Conservation (phyloP, 2,329 filamentous ascomycete genomes). For the Thelonectria discophora region DNA sequence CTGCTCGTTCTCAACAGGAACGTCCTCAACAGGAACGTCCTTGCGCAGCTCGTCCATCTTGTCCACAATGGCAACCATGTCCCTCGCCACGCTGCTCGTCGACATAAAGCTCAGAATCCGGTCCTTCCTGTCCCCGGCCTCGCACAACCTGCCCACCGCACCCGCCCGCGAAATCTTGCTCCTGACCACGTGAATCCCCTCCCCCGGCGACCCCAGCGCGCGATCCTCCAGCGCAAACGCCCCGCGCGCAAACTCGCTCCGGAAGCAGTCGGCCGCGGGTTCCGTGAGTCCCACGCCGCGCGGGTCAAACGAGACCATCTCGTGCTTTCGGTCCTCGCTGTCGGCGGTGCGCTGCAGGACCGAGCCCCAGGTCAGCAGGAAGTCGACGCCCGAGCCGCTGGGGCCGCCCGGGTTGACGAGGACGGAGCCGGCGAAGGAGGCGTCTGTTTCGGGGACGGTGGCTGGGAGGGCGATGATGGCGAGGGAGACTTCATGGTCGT, state of each 20-base stretch:
- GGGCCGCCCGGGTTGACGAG: constrained; percentile 58
- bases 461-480: constrained; percentile 55
- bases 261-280: constrained; percentile 52
- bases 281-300: constrained; percentile 51
- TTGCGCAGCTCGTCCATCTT: constrained; percentile 47
- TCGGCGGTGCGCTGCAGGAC: constrained; percentile 44
- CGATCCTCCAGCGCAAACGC: constrained; percentile 43
- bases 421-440: no score
- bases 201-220: constrained; percentile 43
- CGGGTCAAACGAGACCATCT: constrained; percentile 56
- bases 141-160: constrained; percentile 45
- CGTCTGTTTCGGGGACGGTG: constrained; percentile 48
- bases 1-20: not conserved
- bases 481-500: constrained; percentile 47
- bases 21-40: not conserved
- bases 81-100: constrained; percentile 52
- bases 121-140: constrained; percentile 27
- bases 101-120: constrained; percentile 47
- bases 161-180: constrained; percentile 36
- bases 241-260: constrained; percentile 43
- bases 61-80: constrained; percentile 57
- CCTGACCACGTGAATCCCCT: constrained; percentile 30
- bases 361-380: constrained; percentile 40
- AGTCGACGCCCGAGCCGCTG: constrained; percentile 50
- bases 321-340: constrained; percentile 48